Evolutionary conservation across 2,329 filamentous ascomycete species (phyloP).

Genomic region (Fonsecaea pedrosoi): DNA sequence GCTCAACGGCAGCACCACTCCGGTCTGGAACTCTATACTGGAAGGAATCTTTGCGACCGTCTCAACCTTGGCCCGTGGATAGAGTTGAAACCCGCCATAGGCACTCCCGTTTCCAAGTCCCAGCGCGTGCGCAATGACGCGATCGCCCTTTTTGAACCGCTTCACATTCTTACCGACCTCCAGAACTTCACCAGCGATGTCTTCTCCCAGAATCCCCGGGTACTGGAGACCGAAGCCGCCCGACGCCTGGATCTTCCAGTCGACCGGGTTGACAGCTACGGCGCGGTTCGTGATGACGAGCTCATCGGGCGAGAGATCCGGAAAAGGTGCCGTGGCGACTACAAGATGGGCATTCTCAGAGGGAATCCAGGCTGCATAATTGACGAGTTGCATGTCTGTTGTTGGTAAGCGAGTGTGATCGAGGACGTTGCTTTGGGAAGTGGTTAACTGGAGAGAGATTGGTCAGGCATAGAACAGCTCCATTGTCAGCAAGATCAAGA

Average conservation of each 20-base stretch:
- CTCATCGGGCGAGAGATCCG: conserved; percentile 12
- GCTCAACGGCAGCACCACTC: conserved; percentile 47
- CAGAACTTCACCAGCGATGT: conserved; percentile 55
- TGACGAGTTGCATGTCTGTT: conserved; percentile 17
- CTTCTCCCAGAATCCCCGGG: conserved; percentile 50
- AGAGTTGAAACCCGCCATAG: conserved; percentile 46
- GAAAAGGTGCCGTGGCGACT: conserved; percentile 24
- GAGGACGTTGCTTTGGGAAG: too few relatives aligned
- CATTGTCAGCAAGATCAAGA: neutral
- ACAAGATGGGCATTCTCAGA: conserved; percentile 19
- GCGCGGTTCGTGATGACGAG: conserved; percentile 25
- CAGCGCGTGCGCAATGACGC: conserved; percentile 19
- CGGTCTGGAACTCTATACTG: conserved; percentile 43
- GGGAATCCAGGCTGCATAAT: conserved; percentile 24
- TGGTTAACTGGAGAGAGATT: neutral
- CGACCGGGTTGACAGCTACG: conserved; percentile 30
- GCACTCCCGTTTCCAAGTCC: conserved; percentile 46
- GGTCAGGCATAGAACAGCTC: neutral
- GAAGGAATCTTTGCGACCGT: conserved; percentile 44
- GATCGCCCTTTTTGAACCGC: conserved; percentile 51
- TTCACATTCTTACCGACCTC: conserved; percentile 50
- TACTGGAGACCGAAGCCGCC: conserved; percentile 38
- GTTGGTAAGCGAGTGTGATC: neutral
- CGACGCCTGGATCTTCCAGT: conserved; percentile 21
- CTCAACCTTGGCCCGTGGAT: conserved; percentile 36